phyloP scores from a whole-genome alignment of 345 rosid genomes.

The Populus alba region DNA sequence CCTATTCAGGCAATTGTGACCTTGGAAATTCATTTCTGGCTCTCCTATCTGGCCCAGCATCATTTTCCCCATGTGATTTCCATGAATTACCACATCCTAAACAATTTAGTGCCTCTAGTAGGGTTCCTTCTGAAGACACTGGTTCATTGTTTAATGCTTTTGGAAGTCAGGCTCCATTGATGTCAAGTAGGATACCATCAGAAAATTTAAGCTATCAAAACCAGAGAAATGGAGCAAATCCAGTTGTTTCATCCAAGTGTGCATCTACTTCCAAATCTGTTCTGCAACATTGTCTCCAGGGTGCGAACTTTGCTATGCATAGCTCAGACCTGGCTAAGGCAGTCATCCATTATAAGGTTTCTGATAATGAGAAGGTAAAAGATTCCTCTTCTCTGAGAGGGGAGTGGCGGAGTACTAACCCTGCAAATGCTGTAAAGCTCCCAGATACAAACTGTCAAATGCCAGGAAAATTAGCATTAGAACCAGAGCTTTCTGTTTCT shows the following conservation, averaged over 20 bases:
- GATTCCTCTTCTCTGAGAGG: slow-evolving; percentile 22
- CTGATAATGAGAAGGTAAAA: slow-evolving; percentile 26
- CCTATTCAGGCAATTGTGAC: slow-evolving; percentile 20
- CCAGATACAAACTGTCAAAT: slow-evolving; percentile 7
- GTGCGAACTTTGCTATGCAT: slow-evolving; percentile 15
- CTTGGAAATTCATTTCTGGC: slow-evolving; percentile 41
- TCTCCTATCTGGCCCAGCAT: slow-evolving; percentile 38
- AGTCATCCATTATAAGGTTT: slow-evolving; percentile 14
- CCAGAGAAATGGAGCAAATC: slow-evolving; percentile 15
- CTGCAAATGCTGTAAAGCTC: slow-evolving; percentile 20
- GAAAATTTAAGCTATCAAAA: slow-evolving; percentile 21
- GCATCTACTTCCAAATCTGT: slow-evolving; percentile 18
- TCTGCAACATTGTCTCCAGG: slow-evolving; percentile 23
- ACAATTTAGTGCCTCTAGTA: slow-evolving; percentile 20
- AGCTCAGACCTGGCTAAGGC: slow-evolving; percentile 25
- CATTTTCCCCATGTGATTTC: slow-evolving; percentile 34
- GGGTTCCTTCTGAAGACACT: slow-evolving; percentile 15
- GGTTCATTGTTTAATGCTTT: slow-evolving; percentile 15
- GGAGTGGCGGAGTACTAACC: slow-evolving; percentile 7
- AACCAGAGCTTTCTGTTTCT: slow-evolving; percentile 21
- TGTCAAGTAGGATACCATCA: slow-evolving; percentile 15
- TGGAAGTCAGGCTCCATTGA: slow-evolving; percentile 21
- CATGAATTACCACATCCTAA: slow-evolving; percentile 33
- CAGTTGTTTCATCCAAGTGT: slow-evolving; percentile 18
- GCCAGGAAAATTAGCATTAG: slow-evolving; percentile 14